A percentile compares a stretch with the other conserved stretches of the same genome.
phyloP scores from a whole-genome alignment of 495 filamentous ascomycete genomes.

The Aspergillus cristatus region DNA sequence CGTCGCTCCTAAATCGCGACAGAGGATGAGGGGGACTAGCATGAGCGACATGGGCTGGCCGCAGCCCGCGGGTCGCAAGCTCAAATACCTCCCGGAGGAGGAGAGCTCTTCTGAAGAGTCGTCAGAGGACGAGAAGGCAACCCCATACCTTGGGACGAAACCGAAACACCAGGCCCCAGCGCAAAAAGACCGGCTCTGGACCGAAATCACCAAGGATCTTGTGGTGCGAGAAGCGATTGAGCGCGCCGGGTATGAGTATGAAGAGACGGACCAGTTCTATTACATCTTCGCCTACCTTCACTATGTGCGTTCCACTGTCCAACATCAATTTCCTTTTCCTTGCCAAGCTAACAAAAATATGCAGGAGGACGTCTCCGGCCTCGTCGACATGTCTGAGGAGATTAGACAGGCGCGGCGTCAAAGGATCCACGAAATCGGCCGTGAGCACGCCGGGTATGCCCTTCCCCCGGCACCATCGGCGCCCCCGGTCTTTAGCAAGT shows the following conservation, averaged over 20 bases:
- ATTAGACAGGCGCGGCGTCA: constrained; percentile 69
- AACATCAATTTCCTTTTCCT: constrained; percentile 4
- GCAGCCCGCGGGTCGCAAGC: too few relatives aligned
- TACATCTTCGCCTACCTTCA: constrained; percentile 88
- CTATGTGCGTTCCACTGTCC: constrained; percentile 53
- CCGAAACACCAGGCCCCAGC: constrained; percentile 23
- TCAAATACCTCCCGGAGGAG: constrained; percentile 6
- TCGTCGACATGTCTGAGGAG: constrained; percentile 72
- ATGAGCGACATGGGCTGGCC: too few relatives aligned
- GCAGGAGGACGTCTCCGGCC: constrained; percentile 76
- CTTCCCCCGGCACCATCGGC: constrained; percentile 16
- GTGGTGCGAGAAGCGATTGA: constrained; percentile 85
- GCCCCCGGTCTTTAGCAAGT: constrained; percentile 1
- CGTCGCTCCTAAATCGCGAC: too few relatives aligned
- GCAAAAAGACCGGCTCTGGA: constrained; percentile 78
- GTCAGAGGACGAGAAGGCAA: constrained; percentile 20
- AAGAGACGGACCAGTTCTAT: constrained; percentile 83
- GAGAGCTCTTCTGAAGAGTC: constrained; percentile 10
- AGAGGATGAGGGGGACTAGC: too few relatives aligned
- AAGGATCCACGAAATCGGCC: constrained; percentile 73
- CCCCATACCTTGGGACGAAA: constrained; percentile 30
- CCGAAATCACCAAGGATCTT: constrained; percentile 91
- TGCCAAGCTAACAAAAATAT: constrained; percentile 14
- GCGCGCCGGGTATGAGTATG: constrained; percentile 74
- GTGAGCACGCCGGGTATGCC: constrained; percentile 45